Evolutionary conservation across 345 rosid species (phyloP).

Genomic region (Noccaea caerulescens): DNA sequence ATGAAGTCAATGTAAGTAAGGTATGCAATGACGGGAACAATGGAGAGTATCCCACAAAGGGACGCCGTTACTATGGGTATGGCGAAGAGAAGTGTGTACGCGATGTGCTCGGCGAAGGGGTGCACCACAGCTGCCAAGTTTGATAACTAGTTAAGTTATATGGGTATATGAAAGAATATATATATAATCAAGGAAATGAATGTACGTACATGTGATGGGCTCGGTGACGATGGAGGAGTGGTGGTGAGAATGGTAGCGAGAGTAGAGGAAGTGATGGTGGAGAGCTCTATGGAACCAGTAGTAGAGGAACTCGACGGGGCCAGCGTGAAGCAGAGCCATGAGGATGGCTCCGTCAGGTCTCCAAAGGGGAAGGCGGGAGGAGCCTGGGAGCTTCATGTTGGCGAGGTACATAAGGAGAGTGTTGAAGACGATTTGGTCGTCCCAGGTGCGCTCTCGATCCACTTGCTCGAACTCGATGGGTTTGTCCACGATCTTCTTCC

Average conservation of each 20-base stretch:
- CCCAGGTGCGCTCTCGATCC: slow-evolving; percentile 69
- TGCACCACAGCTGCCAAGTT: slow-evolving; percentile 46
- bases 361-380: slow-evolving; percentile 57
- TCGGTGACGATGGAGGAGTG: slow-evolving; percentile 81
- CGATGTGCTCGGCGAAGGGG: slow-evolving; percentile 71
- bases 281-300: slow-evolving; percentile 81
- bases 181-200: neutral
- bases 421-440: slow-evolving; percentile 46
- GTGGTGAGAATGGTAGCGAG: slow-evolving; percentile 90
- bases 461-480: slow-evolving; percentile 81
- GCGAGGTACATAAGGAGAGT: slow-evolving; percentile 43
- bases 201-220: slow-evolving; percentile 65
- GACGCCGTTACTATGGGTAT: slow-evolving; percentile 49
- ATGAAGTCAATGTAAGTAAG: slow-evolving; percentile 43
- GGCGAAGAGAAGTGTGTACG: slow-evolving; percentile 54
- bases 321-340: slow-evolving; percentile 54
- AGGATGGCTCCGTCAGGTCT: slow-evolving; percentile 55
- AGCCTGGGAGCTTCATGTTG: slow-evolving; percentile 31
- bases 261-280: slow-evolving; percentile 84
- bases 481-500: slow-evolving; percentile 60
- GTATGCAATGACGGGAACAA: slow-evolving; percentile 26
- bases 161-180: neutral
- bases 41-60: slow-evolving; percentile 27
- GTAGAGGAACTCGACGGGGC: slow-evolving; percentile 82
- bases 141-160: neutral